Evolutionary conservation across 1,284 basidiomycete genomes (phyloP), one percentile per base, ranked within the genome.

Genomic region (Ustilago esculenta): DNA sequence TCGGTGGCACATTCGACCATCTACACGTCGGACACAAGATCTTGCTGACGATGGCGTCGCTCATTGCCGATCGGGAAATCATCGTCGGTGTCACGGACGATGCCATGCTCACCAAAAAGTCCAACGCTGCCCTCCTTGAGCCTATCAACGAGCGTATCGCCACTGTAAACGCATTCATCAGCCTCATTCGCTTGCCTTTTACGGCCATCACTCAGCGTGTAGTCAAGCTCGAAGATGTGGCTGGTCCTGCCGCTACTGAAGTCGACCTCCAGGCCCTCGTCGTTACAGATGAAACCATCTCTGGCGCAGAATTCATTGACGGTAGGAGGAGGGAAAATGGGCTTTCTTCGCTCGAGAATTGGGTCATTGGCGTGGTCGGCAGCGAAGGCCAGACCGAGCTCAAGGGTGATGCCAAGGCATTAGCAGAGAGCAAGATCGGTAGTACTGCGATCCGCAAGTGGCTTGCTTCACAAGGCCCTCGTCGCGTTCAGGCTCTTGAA

Each of bases 21-120:
- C 87, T 99, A 15, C 95, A 99, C 81, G 89, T 93, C 1, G 95
- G 95, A 0, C 95, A 99, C 85, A 98, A 98, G 84, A 94, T 98
- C 59, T 87, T 99, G 32, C 87, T 99, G 5, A 92, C 92, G 73
- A 92, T 96, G 88, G 90, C 88, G 8, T 88, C 90, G 2, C 92
- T 91, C 85, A 87, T 97, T 57, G 86, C 92, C 0, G 83, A 84
- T 41, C 83, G 86, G 67, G 92, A 92, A 81, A 83, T 98, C 76
- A 92, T 98, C 66, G 88, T 96, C 51, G 96, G 96, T 5, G 85
- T 98, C 32, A 80, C 80, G 90, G 90, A 89, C 76, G 90, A 93
- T 74, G 82, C 83, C 2, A 85, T 97, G 14, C 86, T 98, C 9
- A 82, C 83, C 47, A 88, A 88, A 52, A 98, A 98, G 82, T 85